A percentile compares a stretch with the other conserved stretches of the same genome.
Evolutionary conservation across 345 rosid species (phyloP).

Genomic region (Citrus reticulata): DNA sequence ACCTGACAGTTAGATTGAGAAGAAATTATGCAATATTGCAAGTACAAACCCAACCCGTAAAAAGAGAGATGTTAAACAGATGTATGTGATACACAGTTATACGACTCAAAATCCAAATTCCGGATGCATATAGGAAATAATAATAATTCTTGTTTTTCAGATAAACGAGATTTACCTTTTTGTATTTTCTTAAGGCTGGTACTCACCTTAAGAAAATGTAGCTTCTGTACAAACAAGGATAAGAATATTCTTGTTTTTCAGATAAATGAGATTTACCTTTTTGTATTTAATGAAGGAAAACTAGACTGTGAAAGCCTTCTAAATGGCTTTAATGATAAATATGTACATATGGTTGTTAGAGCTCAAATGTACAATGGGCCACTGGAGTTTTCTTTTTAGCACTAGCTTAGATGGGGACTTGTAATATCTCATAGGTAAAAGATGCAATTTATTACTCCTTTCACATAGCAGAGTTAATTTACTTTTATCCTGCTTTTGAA

Average conservation of each 20-base stretch:
- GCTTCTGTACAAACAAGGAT: too few species aligned
- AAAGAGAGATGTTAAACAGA: not conserved
- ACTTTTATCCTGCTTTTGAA: not conserved
- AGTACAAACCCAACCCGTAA: not conserved
- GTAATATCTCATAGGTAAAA: not conserved
- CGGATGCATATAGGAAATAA: not conserved
- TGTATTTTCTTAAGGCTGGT: too few species aligned
- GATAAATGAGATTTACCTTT: not conserved
- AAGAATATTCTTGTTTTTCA: not conserved
- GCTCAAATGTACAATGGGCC: not conserved
- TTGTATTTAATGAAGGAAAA: not conserved
- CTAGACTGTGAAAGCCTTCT: not conserved
- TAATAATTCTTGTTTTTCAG: not conserved
- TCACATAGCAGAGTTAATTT: not conserved
- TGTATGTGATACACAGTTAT: not conserved
- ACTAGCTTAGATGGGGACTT: not conserved
- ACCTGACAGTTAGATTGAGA: slow-evolving; percentile 40
- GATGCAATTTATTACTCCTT: not conserved
- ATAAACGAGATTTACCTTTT: too few species aligned
- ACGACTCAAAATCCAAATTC: not conserved
- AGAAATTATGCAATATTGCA: slow-evolving; percentile 10
- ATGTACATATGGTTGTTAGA: not conserved
- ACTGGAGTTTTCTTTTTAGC: too few species aligned
- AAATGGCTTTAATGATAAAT: not conserved
- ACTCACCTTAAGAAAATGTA: not conserved